Base-by-base conservation (phyloP, 2,329 filamentous ascomycete genomes). In the Fusarium beomiforme region DNA sequence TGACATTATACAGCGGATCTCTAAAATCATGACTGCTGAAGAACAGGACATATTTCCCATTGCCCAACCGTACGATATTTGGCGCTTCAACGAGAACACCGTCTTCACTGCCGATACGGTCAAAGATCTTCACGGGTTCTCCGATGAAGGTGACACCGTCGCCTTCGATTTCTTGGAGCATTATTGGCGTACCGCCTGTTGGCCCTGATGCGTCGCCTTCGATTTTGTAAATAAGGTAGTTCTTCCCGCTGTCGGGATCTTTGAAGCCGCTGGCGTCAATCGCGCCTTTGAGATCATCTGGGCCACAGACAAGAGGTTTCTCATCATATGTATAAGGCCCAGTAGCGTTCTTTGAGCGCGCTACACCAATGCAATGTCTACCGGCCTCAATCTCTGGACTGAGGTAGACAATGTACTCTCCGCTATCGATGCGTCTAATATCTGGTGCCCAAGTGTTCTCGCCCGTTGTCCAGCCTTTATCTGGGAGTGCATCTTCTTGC, bases 381-480 rank as follows among this genome's bases (percentile, higher is more conserved):
- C 47, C 47, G 4, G 39, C 14, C 23, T 43, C 13, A 2, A 41
- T 24, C 34, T 65, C 24, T 5, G 50, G 47, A 26, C 43, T 53
- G 3, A 67, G 26, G 10, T 67, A 67, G 11, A 67, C 23, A 4
- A 67, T 42, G 16, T 56, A 67, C 5, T 67, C 55, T 34, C 64
- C 49, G 1, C 43, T 49, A 1, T 67, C 50, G 8, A 55, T 17
- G 1, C 47, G 62, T 12, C 64, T 47, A 37, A 67, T 34, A n/a
- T 67, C 64, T 2, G 64, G 64, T 1, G 64, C 64, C 64, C 64
- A 67, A 0, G 58, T 61, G 3, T 55, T 34, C n/a, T 50, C n/a
- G 5, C 64, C 64, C 0, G 51, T 67, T 4, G 64, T 67, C 64
- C 64, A 67, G 9, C 62, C 62, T 11, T 55, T 67, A 10, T 67